These are phyloP conservation scores for Trichoderma atrobrunneum DNA, from an alignment of 2,329 filamentous ascomycete genomes.

Conservation along the genomic window DNA sequence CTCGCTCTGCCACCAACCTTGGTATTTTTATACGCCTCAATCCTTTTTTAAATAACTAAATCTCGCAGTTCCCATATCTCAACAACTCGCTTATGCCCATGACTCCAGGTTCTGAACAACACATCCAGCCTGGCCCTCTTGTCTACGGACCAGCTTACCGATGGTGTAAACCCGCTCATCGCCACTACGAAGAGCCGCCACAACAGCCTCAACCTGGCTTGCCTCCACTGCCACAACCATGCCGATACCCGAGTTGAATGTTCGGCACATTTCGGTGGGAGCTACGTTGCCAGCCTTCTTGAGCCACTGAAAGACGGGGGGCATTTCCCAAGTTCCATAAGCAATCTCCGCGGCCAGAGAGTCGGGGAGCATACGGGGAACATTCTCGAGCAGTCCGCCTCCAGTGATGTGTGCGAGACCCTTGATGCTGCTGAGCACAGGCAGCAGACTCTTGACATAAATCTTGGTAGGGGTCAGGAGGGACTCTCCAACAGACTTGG, in stretches of 20 bases:
- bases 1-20: neutral
- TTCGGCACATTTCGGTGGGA: constrained; percentile 78
- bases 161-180: constrained; percentile 75
- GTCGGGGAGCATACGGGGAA: constrained; percentile 85
- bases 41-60: neutral
- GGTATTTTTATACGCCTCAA: constrained; percentile 7
- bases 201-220: constrained; percentile 60
- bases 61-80: no score
- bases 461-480: constrained; percentile 89
- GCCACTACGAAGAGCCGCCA: constrained; percentile 53
- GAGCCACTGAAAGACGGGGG: constrained; percentile 83
- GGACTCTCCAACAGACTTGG: constrained; percentile 65
- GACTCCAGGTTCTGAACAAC: constrained; percentile 35
- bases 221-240: constrained; percentile 84
- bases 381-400: constrained; percentile 88
- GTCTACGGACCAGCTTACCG: constrained; percentile 65
- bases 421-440: constrained; percentile 69
- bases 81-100: constrained; percentile 26
- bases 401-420: constrained; percentile 97
- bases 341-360: constrained; percentile 79
- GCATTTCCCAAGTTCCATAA: constrained; percentile 70
- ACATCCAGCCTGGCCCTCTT: constrained; percentile 36
- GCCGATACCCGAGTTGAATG: constrained; percentile 92
- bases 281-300: constrained; percentile 69
- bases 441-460: constrained; percentile 81